Evolutionary conservation across 169 alveolate species (phyloP).

Genomic region (Plasmodium knowlesi): DNA sequence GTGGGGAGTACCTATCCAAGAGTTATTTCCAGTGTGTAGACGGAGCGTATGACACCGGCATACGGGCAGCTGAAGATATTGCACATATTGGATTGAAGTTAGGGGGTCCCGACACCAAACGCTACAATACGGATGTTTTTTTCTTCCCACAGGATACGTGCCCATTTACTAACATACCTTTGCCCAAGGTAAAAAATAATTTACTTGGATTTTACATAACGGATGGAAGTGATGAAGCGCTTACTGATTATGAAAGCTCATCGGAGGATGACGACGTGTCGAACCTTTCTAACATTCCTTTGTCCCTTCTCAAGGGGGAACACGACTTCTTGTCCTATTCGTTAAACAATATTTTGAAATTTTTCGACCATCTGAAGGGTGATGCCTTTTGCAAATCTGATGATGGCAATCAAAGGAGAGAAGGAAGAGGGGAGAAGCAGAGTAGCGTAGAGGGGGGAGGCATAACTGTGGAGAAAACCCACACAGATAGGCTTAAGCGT

Average conservation of each 20-base stretch:
- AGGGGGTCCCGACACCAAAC: background rate
- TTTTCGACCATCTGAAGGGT: conserved; percentile 9
- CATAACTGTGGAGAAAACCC: background rate
- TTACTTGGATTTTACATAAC: conserved; percentile 83
- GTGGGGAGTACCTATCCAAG: conserved; percentile 84
- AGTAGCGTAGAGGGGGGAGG: background rate
- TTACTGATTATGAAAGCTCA: conserved; percentile 79
- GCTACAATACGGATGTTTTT: conserved; percentile 76
- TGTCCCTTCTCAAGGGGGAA: conserved; percentile 35
- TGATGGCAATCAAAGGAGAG: background rate
- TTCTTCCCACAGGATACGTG: conserved; percentile 68
- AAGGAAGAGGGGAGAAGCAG: background rate
- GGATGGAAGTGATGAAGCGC: conserved; percentile 85
- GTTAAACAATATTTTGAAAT: background rate
- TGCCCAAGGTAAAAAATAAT: conserved; percentile 75
- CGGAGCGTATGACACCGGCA: conserved; percentile 86
- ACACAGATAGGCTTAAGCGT: background rate
- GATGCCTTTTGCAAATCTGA: background rate
- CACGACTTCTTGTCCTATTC: conserved; percentile 23
- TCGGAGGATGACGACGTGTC: conserved; percentile 20
- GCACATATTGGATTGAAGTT: conserved; percentile 79
- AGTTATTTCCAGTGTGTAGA: conserved; percentile 86
- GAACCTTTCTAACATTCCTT: conserved; percentile 17
- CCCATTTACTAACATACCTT: conserved; percentile 78
- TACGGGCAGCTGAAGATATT: conserved; percentile 87